phyloP scores from a whole-genome alignment of 345 rosid genomes.

The Salix suchowensis region DNA sequence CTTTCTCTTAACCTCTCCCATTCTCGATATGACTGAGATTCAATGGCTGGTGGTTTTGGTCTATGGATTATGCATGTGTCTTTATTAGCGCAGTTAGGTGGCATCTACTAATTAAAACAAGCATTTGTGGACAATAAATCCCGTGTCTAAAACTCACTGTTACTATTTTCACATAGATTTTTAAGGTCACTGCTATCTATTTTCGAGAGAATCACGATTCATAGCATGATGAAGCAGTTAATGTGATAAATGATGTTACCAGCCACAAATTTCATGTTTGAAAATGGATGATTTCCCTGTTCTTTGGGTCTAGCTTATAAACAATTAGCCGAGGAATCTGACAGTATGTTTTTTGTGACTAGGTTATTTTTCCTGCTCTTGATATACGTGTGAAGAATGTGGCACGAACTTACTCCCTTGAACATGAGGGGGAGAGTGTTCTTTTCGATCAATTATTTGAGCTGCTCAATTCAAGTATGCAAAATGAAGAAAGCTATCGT shows the following conservation, averaged over 20 bases:
- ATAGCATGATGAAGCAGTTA: not conserved
- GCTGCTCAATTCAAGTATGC: slow-evolving; percentile 55
- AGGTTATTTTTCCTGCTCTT: slow-evolving; percentile 89
- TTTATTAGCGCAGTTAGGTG: not conserved
- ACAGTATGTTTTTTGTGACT: slow-evolving; percentile 6
- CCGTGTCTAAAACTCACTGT: not conserved
- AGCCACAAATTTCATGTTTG: not conserved
- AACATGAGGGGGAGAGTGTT: slow-evolving; percentile 77
- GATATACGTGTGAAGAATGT: slow-evolving; percentile 89
- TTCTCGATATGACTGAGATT: not conserved
- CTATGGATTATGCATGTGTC: not conserved
- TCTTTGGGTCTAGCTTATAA: not conserved
- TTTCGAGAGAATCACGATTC: not conserved
- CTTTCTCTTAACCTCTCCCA: not conserved
- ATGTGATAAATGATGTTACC: not conserved
- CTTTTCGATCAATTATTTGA: slow-evolving; percentile 68
- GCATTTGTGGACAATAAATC: not conserved
- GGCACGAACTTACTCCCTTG: slow-evolving; percentile 79
- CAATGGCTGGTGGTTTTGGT: not conserved
- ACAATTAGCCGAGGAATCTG: not conserved
- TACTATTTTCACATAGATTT: not conserved
- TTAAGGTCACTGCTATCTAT: not conserved
- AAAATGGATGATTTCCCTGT: not conserved
- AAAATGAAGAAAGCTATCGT: slow-evolving; percentile 51
- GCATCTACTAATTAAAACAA: not conserved